phyloP scores from a whole-genome alignment of 148 eudicot genomes.

The Nepenthes gracilis region DNA sequence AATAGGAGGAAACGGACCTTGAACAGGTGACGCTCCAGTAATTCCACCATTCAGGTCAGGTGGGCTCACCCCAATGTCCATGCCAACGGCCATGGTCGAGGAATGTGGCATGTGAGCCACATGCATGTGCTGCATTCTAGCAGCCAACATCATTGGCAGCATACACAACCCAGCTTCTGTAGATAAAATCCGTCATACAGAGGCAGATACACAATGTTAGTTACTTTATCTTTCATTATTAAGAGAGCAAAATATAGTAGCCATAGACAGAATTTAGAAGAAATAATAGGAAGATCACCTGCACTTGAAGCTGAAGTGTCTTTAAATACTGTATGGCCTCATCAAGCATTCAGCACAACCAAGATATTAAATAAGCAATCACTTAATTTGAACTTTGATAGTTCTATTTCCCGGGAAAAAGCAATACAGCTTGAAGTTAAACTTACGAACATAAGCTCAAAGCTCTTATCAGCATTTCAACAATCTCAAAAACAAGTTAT shows the following conservation, averaged over 20 bases:
- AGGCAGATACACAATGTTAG: not conserved
- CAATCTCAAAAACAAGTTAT: no score
- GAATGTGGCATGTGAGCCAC: slow-evolving; percentile 66
- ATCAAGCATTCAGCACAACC: slow-evolving; percentile 46
- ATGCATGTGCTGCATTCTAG: slow-evolving; percentile 65
- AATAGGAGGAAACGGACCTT: slow-evolving; percentile 25
- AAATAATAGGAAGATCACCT: slow-evolving; percentile 34
- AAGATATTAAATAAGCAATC: not conserved
- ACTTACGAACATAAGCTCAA: no score
- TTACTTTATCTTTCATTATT: not conserved
- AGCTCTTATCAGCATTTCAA: no score
- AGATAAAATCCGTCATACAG: slow-evolving; percentile 61
- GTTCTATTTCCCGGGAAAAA: not conserved
- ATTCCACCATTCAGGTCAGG: slow-evolving; percentile 44
- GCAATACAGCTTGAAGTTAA: not conserved
- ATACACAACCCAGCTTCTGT: slow-evolving; percentile 91
- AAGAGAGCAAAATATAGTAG: not conserved
- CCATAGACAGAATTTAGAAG: not conserved
- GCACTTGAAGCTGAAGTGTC: slow-evolving; percentile 88
- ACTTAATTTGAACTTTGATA: no score
- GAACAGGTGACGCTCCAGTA: slow-evolving; percentile 36
- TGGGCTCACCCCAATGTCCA: slow-evolving; percentile 71
- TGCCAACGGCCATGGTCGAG: slow-evolving; percentile 57
- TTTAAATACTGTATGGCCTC: slow-evolving; percentile 93
- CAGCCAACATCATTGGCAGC: slow-evolving; percentile 83